Evolutionary conservation across 2,329 filamentous ascomycete species (phyloP), one percentile per base, ranked within the genome.

Genomic region (Fusarium sp.): DNA sequence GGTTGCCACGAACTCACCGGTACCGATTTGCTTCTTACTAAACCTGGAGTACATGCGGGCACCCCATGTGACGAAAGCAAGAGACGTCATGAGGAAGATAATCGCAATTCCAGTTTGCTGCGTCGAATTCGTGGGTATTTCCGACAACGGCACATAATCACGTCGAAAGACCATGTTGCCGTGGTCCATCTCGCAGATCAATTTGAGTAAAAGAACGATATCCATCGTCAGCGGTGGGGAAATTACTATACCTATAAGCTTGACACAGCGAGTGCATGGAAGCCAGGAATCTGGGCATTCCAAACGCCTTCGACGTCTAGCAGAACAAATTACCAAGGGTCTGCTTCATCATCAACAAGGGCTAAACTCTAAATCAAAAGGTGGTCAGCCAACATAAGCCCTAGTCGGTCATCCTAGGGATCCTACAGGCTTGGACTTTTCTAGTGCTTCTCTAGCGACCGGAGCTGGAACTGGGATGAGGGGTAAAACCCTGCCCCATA

Each of bases 81-180:
- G 67, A 39, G 63, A 60, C 1, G 63, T 68, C 61, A 74, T 61
- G 8, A 73, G 29, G 19, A 74, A 74, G 33, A 75, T 66, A 23
- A 76, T 73, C 27, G 66, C 73, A 16, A 70, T 49, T 39, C 58
- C 73, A 19, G 58, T 55, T 27, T 75, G 73, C 54, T 76, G 73
- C 1, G 70, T 52, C 4, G 60, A 18, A 15, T 73, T 76, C 25
- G 73, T 73, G 2, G 70, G 57, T 23, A 75, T 29, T 18, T 73
- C 27, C 6, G 52, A 59, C 23, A 66, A 39, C 23, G 72, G 70
- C 15, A 64, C 41, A 41, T 70, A 75, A 10, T 61, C 69, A 33
- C 49, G 56, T 29, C 45, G 44, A 44, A 41, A 75, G 31, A 49
- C 51, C 12, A 37, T 37, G 35, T 18, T 37, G 25, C 39, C 62